phyloP scores from a whole-genome alignment of 202 grass and related monocot species.

The Panicum hallii region DNA sequence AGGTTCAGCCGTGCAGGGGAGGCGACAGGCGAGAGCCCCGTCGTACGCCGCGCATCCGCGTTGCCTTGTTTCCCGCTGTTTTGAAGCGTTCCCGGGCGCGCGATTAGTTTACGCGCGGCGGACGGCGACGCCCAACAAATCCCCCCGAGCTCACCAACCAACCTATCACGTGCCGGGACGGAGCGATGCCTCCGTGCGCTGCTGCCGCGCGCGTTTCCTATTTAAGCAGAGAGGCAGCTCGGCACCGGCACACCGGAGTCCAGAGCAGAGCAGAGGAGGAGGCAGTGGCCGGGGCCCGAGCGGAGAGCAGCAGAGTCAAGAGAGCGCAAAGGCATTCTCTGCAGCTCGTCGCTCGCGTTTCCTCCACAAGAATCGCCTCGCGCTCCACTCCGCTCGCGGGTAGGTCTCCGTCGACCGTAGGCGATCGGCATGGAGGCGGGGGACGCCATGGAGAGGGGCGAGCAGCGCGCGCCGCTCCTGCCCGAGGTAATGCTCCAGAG shows the following conservation, averaged over 20 bases:
- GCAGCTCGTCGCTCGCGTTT: not conserved
- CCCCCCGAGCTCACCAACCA: conserved; percentile 22
- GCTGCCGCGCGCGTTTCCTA: not conserved
- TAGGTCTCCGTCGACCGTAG: not conserved
- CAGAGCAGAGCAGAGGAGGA: not conserved
- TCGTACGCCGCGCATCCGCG: no score
- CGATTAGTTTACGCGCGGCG: not conserved
- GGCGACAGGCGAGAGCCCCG: no score
- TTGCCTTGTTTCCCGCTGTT: no score
- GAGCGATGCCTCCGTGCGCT: not conserved
- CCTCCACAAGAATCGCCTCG: not conserved
- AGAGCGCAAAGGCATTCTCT: not conserved
- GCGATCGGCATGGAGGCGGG: conserved; percentile 39
- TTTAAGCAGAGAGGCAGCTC: conserved; percentile 11
- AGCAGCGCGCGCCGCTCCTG: conserved; percentile 40
- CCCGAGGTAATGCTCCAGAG: conserved; percentile 36
- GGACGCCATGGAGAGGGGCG: conserved; percentile 61
- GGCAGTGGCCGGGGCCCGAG: not conserved
- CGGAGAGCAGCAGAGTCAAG: not conserved
- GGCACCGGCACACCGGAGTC: not conserved
- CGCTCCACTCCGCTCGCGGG: not conserved
- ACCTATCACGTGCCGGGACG: no score
- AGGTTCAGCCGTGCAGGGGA: not conserved
- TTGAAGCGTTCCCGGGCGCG: no score
- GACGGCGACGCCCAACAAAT: conserved; percentile 14